A percentile compares a stretch with the other conserved stretches of the same genome.
phyloP scores from a whole-genome alignment of 352 stramenopile genomes.

The Globisporangium radiosum region DNA sequence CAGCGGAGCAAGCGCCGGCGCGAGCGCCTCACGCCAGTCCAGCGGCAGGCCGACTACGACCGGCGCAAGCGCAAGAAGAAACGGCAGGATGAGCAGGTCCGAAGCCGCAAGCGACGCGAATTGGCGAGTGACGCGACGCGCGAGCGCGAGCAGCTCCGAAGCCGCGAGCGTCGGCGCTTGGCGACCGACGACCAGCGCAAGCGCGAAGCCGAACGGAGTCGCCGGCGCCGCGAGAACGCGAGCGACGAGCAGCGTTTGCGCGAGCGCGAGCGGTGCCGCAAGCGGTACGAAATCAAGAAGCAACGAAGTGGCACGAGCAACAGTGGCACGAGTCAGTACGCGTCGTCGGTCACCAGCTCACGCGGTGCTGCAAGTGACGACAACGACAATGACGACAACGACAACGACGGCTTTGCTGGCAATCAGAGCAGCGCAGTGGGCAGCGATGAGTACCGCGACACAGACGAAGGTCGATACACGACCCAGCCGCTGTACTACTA shows the following conservation, averaged over 20 bases:
- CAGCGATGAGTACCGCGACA: not conserved
- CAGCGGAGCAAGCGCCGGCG: conserved; percentile 51
- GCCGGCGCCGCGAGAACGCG: conserved; percentile 42
- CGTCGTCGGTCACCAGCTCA: too few relatives aligned
- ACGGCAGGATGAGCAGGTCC: conserved; percentile 35
- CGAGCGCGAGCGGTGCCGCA: conserved; percentile 60
- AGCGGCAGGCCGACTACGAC: conserved; percentile 62
- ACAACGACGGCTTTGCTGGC: not conserved
- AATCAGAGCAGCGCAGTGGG: not conserved
- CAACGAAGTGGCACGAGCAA: too few relatives aligned
- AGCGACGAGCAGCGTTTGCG: conserved; percentile 52
- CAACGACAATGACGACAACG: not conserved
- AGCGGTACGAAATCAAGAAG: conserved; percentile 36
- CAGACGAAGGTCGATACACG: too few relatives aligned
- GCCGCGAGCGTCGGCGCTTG: conserved; percentile 47
- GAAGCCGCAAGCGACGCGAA: conserved; percentile 39
- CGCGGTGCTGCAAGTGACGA: too few relatives aligned
- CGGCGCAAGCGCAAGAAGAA: conserved; percentile 54
- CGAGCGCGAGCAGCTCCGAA: conserved; percentile 52
- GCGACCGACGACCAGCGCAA: conserved; percentile 59
- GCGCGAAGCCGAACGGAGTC: conserved; percentile 55
- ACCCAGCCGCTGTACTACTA: too few relatives aligned
- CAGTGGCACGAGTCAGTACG: too few relatives aligned
- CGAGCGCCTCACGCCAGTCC: conserved; percentile 52
- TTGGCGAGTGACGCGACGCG: conserved; percentile 34